phyloP scores from a whole-genome alignment of 306 rosid species.

The Sphenostylis stenocarpa region DNA sequence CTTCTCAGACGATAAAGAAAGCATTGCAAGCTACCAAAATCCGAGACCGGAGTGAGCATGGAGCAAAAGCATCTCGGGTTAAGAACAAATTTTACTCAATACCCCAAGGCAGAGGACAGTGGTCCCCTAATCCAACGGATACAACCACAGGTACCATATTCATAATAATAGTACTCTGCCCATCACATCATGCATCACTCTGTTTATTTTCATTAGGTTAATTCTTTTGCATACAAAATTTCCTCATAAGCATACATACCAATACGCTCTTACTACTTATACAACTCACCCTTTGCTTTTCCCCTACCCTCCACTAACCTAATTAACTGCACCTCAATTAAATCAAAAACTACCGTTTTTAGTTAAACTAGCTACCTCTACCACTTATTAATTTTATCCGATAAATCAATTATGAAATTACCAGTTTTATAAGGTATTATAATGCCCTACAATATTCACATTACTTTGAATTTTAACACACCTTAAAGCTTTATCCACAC shows the following conservation, averaged over 20 bases:
- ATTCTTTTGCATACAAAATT: neutral
- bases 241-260: neutral
- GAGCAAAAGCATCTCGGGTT: slow-evolving; percentile 31
- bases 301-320: slow-evolving; percentile 18
- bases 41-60: slow-evolving; percentile 18
- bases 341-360: neutral
- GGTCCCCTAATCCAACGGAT: slow-evolving; percentile 51
- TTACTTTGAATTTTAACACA: neutral
- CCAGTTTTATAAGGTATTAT: too few species aligned
- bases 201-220: neutral
- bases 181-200: slow-evolving; percentile 41
- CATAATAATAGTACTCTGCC: slow-evolving; percentile 29
- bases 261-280: neutral
- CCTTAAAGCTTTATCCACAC: neutral
- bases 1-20: slow-evolving; percentile 25
- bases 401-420: neutral
- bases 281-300: slow-evolving; percentile 1
- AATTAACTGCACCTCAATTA: slow-evolving; percentile 7
- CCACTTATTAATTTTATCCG: neutral
- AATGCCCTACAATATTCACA: too few species aligned
- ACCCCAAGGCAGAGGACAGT: slow-evolving; percentile 14
- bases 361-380: neutral
- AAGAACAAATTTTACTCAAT: slow-evolving; percentile 44
- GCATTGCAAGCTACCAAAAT: slow-evolving; percentile 36
- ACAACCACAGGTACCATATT: slow-evolving; percentile 32